Percentiles rank a stretch among this genome's conserved stretches.
Evolutionary conservation across 495 filamentous ascomycete species (phyloP).

Genomic region (Aspergillus nidulans): DNA sequence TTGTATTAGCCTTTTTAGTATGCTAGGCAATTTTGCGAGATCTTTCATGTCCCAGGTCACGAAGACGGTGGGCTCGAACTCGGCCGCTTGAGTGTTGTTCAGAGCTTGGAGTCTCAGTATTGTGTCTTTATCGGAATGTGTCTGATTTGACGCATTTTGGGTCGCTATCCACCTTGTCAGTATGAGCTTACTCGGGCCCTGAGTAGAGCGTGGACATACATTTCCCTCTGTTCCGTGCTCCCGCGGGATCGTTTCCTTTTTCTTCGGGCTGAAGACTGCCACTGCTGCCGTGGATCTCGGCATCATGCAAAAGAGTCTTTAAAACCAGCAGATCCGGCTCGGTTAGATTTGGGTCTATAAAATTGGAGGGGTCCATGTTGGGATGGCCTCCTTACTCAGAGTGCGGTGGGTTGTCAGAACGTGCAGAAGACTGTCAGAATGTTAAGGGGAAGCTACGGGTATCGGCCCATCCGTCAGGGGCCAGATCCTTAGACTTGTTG

Average conservation of each 20-base stretch:
- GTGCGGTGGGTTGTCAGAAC: background rate
- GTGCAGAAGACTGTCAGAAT: background rate
- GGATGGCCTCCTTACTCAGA: background rate
- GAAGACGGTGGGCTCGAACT: slow-evolving; percentile 54
- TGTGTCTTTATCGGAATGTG: slow-evolving; percentile 14
- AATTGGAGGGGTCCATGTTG: background rate
- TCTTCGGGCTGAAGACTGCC: background rate
- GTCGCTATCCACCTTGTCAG: background rate
- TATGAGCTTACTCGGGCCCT: background rate
- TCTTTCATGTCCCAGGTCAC: slow-evolving; percentile 45
- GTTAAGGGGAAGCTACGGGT: background rate
- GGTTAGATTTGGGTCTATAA: background rate
- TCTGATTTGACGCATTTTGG: background rate
- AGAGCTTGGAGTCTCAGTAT: slow-evolving; percentile 43
- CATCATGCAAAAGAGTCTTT: background rate
- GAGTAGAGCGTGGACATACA: background rate
- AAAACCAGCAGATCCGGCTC: background rate
- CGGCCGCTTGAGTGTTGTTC: slow-evolving; percentile 45
- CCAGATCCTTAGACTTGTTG: background rate
- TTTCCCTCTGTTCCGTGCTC: background rate
- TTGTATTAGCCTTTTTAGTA: slow-evolving; percentile 47
- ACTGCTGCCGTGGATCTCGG: background rate
- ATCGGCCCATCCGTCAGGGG: background rate
- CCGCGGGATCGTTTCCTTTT: background rate
- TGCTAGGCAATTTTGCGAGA: slow-evolving; percentile 30